Evolutionary conservation across 1,284 basidiomycete genomes (phyloP), one percentile per base, ranked within the genome.

Genomic region (Meira nashicola): DNA sequence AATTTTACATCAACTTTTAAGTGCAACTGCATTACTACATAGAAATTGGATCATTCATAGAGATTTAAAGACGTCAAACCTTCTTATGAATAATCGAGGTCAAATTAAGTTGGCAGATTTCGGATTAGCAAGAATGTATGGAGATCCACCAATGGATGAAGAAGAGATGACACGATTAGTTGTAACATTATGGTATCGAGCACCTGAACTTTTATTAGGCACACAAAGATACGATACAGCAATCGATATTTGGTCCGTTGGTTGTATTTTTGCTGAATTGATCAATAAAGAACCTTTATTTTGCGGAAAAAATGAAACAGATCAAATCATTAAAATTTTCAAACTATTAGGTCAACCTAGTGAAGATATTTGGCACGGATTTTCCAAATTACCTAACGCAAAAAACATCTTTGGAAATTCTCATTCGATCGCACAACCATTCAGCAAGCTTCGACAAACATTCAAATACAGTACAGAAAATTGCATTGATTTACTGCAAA

Each of bases 51-150:
- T 98, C 68, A 83, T 98, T 11, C 95, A 99, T 77, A 87, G 95
- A 38, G 95, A 99, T 79, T 80, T 99, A 60, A 99, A 99, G 80
- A 97, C 94, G 9, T 93, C 90, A 67, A 99, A 99, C 76, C 80
- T 99, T 50, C 83, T 99, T 46, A 94, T 99, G 93, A 96, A 97
- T 79, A 99, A 99, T 78, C 86, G 94, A 5, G 95, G 95, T 0
- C 91, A 88, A 50, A 93, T 99, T 79, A 99, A 98, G 76, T 90
- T 99, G 8, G 95, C 94, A 5, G 95, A 99, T 80, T 99, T 99
- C 79, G 95, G 95, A 3, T 85, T 98, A 39, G 95, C 95, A 17
- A 83, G 95, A 70, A 86, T 91, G 60, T 98, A 90, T 78, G 93
- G 94, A 38, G 95, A 98, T 78, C 54, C 33, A 48, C 48, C 5